Base-by-base conservation (phyloP, 106 monocot genomes). In the Narthecium ossifragum region DNA sequence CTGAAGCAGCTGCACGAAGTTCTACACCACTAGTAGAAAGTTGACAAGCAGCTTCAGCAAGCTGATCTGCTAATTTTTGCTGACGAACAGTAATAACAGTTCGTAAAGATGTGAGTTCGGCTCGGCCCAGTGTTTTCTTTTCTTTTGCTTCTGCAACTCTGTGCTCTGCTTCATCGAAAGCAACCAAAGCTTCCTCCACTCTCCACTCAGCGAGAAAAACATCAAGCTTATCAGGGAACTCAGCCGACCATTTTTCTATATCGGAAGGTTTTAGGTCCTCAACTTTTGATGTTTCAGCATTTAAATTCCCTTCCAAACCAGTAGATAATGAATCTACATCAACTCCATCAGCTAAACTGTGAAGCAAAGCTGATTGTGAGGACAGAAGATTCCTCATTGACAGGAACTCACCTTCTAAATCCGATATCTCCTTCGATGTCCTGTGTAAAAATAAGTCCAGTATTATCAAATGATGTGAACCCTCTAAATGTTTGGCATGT, bases 341-440 rank as follows among this genome's bases (percentile, higher is more conserved):
- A 63, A 90, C 86, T 29, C 90, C 96, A 59, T 96, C 90, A 43
- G 96, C 82, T 71, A 96, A 72, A 55, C 78, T 73, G 76, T 77
- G 90, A 68, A 96, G 80, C 64, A 96, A 53, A 73, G 86, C 84
- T 53, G 86, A 80, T 58, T 96, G 90, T 3, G 90, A 74, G 57
- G 86, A 83, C 31, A 90, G 64, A 22, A 96, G 62, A 78, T 96
- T 96, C 61, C 83, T 75, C 31, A 90, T 86, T 12, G 96, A 90
- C 33, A 96, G 73, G 53, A 96, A 84, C 75, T 96, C 96, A 10
- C 90, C 83, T 75, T 96, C 96, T 28, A 96, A 67, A 76, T 90
- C 86, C 41, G 96, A 96, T 70, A 96, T 90, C 65, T 96, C 96
- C 61, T 84, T 86, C 46, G 96, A 90, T 64, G 96, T 90, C 68